These are phyloP conservation scores for Nitzschia sp. DNA, from an alignment of 108 stramenopile species.

Conservation along the genomic window DNA sequence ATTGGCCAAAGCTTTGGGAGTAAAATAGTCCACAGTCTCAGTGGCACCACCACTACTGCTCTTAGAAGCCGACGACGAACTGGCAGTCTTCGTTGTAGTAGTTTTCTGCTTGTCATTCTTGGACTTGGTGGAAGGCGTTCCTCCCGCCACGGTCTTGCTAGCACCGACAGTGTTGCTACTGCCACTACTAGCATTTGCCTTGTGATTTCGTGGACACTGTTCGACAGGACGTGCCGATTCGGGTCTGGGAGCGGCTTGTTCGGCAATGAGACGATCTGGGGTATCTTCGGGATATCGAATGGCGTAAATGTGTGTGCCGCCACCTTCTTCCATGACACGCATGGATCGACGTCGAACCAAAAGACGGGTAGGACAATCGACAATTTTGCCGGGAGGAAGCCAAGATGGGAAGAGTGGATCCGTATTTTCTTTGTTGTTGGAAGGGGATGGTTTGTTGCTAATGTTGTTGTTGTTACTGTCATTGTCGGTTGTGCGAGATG, in stretches of 20 bases:
- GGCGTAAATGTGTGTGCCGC: conserved; percentile 47
- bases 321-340: conserved; percentile 26
- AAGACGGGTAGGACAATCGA: conserved; percentile 33
- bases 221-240: conserved; percentile 12
- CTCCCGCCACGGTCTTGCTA: background rate
- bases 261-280: conserved; percentile 15
- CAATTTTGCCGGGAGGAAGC: background rate
- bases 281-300: conserved; percentile 45
- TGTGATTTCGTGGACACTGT: conserved; percentile 20
- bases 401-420: background rate
- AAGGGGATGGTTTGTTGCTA: background rate
- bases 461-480: background rate
- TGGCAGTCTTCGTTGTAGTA: background rate
- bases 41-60: background rate
- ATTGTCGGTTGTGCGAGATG: background rate
- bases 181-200: background rate
- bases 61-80: too few species aligned
- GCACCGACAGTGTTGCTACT: background rate
- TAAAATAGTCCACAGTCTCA: conserved; percentile 10
- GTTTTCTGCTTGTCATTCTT: background rate
- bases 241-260: conserved; percentile 15
- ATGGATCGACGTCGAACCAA: conserved; percentile 36
- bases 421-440: background rate
- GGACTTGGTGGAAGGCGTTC: background rate
- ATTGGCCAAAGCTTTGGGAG: conserved; percentile 21